Base-by-base conservation (phyloP, 129 eudicot genomes). In the Arctium minus region DNA sequence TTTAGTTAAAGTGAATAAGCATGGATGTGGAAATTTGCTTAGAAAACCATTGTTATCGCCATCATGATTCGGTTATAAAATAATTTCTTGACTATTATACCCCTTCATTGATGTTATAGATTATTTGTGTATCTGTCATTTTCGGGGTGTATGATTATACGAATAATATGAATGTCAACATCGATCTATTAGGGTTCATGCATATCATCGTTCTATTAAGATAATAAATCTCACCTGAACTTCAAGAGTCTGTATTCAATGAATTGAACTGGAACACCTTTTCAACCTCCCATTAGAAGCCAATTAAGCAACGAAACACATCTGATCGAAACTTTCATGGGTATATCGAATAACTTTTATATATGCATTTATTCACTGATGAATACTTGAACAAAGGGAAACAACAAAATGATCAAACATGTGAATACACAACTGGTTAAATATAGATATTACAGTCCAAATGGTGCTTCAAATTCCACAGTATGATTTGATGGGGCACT, bases 401-500 rank as follows among this genome's bases (percentile, higher is more conserved):
- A 46, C 67, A 81, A 38, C 44, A 48, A 42, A 11, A 40, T 9
- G 73, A 67, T 79, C 53, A 42, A 78, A 65, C 11, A 78, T 38
- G n/a, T 68, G 82, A 64, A 65, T 65, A 18, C n/a, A n/a, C n/a
- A n/a, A n/a, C n/a, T n/a, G n/a, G n/a, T n/a, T n/a, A n/a, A n/a
- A 18, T 12, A 35, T 8, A 78, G 40, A 67, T 11, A n/a, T 29
- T 17, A 27, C 6, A 77, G 38, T 0, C 0, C 8, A 40, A 70
- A 73, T 32, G 65, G 72, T 70, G 79, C 33, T 32, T 85, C 74
- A 89, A 74, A 84, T 44, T 86, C 92, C 92, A 84, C 92, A 89
- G 80, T 89, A 86, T 39, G 86, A 77, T 79, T 84, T 89, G 29
- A 89, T 81, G 60, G 92, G 78, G 79, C 78, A 89, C 74, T 86